Evolutionary conservation across 2,329 filamentous ascomycete genomes (phyloP).

Genomic region (Spiromastix sp.): DNA sequence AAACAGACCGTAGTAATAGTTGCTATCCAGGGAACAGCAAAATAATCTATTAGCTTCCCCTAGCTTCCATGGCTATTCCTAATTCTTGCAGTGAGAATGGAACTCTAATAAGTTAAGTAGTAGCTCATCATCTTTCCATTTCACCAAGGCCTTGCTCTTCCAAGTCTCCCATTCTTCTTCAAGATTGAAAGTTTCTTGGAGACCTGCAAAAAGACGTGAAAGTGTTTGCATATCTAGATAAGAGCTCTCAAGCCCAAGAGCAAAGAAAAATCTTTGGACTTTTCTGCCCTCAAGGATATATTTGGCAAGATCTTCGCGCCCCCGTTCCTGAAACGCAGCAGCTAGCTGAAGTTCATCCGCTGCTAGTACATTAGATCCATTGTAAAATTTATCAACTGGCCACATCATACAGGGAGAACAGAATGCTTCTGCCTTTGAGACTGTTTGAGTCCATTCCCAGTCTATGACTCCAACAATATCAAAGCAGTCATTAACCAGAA

Average conservation of each 20-base stretch:
- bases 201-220: not conserved
- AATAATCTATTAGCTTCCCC: no score
- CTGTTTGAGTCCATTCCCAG: conserved; percentile 33
- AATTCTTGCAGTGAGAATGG: no score
- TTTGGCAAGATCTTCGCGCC: conserved; percentile 24
- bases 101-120: no score
- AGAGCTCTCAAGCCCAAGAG: conserved; percentile 12
- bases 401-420: conserved; percentile 34
- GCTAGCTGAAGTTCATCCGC: conserved; percentile 33
- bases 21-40: no score
- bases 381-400: conserved; percentile 34
- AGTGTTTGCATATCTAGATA: not conserved
- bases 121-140: no score
- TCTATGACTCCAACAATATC: conserved; percentile 42
- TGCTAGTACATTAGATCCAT: conserved; percentile 23
- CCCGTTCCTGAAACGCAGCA: conserved; percentile 24
- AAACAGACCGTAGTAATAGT: no score
- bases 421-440: conserved; percentile 29
- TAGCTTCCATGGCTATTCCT: no score
- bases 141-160: no score
- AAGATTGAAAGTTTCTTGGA: not conserved
- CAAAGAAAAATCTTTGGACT: conserved; percentile 32
- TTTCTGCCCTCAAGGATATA: conserved; percentile 29
- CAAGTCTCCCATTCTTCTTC: no score
- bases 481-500: conserved; percentile 36